phyloP scores from a whole-genome alignment of 2,329 filamentous ascomycete genomes.

The Ploettnerulaceae sp. region DNA sequence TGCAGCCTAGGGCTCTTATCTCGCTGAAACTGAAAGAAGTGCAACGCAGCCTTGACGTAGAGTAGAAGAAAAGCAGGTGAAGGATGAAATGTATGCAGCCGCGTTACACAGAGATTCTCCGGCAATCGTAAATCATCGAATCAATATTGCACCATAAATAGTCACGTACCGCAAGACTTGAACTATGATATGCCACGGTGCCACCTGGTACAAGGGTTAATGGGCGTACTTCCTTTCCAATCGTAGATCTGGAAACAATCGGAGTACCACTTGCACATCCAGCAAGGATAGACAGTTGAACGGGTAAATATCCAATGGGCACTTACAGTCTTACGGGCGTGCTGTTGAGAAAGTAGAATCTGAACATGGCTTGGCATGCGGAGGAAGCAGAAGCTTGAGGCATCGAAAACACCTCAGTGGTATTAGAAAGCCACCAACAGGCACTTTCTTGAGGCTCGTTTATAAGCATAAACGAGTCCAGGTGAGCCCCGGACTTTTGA shows the following conservation, averaged over 20 bases:
- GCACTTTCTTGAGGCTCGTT: not conserved
- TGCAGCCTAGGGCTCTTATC: constrained; percentile 16
- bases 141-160: constrained; percentile 16
- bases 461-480: too few species aligned
- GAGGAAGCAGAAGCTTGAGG: constrained; percentile 9
- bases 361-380: constrained; percentile 7
- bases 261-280: not conserved
- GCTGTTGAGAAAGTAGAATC: not conserved
- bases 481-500: not conserved
- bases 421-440: constrained; percentile 9
- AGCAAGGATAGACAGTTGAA: not conserved
- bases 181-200: not conserved
- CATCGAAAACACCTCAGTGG: constrained; percentile 10
- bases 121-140: constrained; percentile 10
- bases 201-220: constrained; percentile 1
- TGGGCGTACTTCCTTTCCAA: constrained; percentile 7
- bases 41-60: constrained; percentile 14
- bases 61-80: constrained; percentile 9
- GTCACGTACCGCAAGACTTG: constrained; percentile 9
- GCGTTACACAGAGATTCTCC: constrained; percentile 10
- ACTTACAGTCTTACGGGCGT: not conserved
- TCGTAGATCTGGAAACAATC: not conserved
- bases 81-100: constrained; percentile 10
- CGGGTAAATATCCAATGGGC: constrained; percentile 3
- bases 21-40: constrained; percentile 7